These are phyloP conservation scores for Quercus robur DNA, from an alignment of 306 rosid species.

Conservation along the genomic window DNA sequence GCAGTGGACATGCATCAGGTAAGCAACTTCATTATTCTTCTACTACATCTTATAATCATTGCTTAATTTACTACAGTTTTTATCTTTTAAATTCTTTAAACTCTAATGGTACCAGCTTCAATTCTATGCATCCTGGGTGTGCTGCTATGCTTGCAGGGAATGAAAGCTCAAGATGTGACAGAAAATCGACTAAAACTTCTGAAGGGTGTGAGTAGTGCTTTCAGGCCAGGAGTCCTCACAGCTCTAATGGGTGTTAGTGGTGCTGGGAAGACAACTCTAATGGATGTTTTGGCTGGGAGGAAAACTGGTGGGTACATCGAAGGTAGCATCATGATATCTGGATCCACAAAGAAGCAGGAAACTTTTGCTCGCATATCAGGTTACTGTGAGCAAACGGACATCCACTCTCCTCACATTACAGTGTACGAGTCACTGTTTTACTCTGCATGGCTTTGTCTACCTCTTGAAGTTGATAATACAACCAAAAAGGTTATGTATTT, in stretches of 20 bases:
- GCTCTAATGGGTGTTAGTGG: constrained; percentile 92
- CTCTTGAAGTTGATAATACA: constrained; percentile 51
- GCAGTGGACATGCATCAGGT: constrained; percentile 79
- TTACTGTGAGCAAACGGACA: constrained; percentile 91
- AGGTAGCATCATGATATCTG: constrained; percentile 65
- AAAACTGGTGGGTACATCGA: constrained; percentile 72
- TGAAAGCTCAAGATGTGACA: constrained; percentile 34
- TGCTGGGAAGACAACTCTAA: constrained; percentile 82
- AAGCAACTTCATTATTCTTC: no score
- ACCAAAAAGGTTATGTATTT: constrained; percentile 51
- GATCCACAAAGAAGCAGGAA: constrained; percentile 65
- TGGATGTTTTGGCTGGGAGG: constrained; percentile 94
- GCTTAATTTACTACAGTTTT: no score
- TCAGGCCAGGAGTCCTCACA: constrained; percentile 83
- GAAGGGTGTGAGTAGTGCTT: constrained; percentile 77
- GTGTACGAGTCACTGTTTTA: constrained; percentile 72
- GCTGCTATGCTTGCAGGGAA: constrained; percentile 27
- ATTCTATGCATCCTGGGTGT: no score
- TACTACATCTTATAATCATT: no score
- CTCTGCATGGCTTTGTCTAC: constrained; percentile 85
- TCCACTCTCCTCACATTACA: constrained; percentile 85
- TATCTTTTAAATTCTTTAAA: no score
- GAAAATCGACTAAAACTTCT: constrained; percentile 53
- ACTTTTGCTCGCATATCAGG: constrained; percentile 88
- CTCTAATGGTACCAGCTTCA: no score